Evolutionary conservation across 1,139 yeast genomes (phyloP).

Genomic region (Hanseniaspora sp.): DNA sequence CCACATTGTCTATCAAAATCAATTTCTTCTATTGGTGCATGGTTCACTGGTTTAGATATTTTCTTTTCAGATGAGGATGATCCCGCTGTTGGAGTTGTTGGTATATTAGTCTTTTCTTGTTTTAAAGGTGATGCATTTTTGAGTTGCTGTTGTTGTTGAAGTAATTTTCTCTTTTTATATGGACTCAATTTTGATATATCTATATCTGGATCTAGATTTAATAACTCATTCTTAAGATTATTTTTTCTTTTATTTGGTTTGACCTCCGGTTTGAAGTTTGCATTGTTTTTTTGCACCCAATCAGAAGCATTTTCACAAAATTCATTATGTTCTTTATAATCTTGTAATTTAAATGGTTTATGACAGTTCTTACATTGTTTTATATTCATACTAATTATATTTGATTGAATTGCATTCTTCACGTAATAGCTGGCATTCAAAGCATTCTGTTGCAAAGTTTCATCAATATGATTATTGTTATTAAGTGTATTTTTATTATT

Average conservation of each 20-base stretch:
- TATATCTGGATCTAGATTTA: not conserved
- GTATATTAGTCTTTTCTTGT: not conserved
- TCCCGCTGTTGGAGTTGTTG: not conserved
- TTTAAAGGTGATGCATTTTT: conserved; percentile 3
- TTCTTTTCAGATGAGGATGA: not conserved
- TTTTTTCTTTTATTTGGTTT: not conserved
- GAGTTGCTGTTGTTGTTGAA: conserved; percentile 10
- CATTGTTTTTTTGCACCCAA: conserved; percentile 6
- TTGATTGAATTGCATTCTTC: not conserved
- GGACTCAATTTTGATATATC: conserved; percentile 13
- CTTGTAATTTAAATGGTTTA: conserved; percentile 12
- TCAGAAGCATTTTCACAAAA: conserved; percentile 5
- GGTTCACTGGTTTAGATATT: conserved; percentile 24
- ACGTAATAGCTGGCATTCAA: conserved; percentile 1
- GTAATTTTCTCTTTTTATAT: conserved; percentile 13
- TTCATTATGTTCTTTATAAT: conserved; percentile 9
- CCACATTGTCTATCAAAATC: conserved; percentile 96
- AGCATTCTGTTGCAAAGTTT: not conserved
- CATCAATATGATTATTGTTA: not conserved
- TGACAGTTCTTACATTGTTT: conserved; percentile 15
- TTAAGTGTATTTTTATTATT: not conserved
- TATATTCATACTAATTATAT: not conserved
- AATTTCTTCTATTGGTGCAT: conserved; percentile 21
- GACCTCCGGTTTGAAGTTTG: not conserved
- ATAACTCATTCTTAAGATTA: not conserved